phyloP scores from a whole-genome alignment of 495 filamentous ascomycete species.

The Penicillium lividum region DNA sequence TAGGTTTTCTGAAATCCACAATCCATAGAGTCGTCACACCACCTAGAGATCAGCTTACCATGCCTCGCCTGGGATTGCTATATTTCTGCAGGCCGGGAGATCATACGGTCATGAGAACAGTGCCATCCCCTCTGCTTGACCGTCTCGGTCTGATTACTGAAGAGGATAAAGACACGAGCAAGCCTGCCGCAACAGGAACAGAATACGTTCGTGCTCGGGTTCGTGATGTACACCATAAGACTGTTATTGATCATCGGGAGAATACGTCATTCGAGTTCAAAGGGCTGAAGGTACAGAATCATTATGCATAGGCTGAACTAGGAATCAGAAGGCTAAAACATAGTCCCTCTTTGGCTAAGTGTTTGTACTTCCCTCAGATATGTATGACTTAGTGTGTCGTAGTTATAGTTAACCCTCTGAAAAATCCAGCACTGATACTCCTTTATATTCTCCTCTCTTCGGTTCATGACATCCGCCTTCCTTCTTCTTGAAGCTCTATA shows the following conservation, averaged over 20 bases:
- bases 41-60: slow-evolving; percentile 45
- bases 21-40: slow-evolving; percentile 51
- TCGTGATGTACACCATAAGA: slow-evolving; percentile 44
- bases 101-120: slow-evolving; percentile 43
- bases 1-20: slow-evolving; percentile 47
- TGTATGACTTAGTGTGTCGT: too few species aligned
- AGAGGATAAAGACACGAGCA: slow-evolving; percentile 26
- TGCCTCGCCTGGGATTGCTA: slow-evolving; percentile 46
- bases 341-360: too few species aligned
- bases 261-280: slow-evolving; percentile 44
- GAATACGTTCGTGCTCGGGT: slow-evolving; percentile 51
- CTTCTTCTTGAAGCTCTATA: too few species aligned
- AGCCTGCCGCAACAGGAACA: slow-evolving; percentile 36
- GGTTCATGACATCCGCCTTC: too few species aligned
- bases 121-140: slow-evolving; percentile 47
- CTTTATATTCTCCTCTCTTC: too few species aligned
- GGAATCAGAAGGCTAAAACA: too few species aligned
- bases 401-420: too few species aligned
- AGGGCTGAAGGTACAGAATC: slow-evolving; percentile 42
- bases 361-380: too few species aligned
- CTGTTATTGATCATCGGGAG: slow-evolving; percentile 36
- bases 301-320: slow-evolving; percentile 26
- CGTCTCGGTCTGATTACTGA: slow-evolving; percentile 46
- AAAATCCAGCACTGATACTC: too few species aligned
- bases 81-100: slow-evolving; percentile 48